Evolutionary conservation across 345 rosid species (phyloP).

Genomic region (Anastatica hierochuntica): DNA sequence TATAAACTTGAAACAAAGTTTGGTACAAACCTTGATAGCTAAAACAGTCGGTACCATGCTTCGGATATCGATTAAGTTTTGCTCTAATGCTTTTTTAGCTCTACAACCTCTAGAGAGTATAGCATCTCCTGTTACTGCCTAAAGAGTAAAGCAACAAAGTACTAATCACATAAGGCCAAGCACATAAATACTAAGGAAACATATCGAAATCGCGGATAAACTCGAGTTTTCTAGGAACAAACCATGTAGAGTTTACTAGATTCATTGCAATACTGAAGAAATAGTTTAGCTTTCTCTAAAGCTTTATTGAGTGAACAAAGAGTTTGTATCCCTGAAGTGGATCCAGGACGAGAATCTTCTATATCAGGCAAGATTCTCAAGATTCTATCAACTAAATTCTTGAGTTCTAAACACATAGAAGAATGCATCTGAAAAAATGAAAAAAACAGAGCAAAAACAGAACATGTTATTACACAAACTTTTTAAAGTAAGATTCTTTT

Average conservation of each 20-base stretch:
- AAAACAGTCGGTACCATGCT: constrained; percentile 61
- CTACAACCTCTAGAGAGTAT: constrained; percentile 43
- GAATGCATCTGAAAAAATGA: constrained; percentile 55
- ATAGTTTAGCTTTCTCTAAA: constrained; percentile 45
- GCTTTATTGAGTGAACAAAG: constrained; percentile 41
- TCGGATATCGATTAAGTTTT: constrained; percentile 43
- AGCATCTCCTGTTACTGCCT: constrained; percentile 59
- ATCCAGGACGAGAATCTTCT: constrained; percentile 71
- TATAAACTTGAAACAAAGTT: background rate
- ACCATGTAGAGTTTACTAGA: constrained; percentile 90
- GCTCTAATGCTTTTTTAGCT: constrained; percentile 42
- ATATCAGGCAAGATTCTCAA: constrained; percentile 47
- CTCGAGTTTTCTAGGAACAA: constrained; percentile 7
- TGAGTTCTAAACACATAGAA: constrained; percentile 50
- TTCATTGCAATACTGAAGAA: constrained; percentile 62
- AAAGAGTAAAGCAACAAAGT: constrained; percentile 28
- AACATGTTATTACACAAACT: background rate
- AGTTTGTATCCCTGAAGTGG: constrained; percentile 48
- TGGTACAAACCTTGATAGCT: constrained; percentile 56
- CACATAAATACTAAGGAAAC: background rate
- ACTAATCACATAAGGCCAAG: too few species aligned
- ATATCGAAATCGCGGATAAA: too few species aligned
- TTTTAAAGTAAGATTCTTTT: too few species aligned
- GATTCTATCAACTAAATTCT: constrained; percentile 36
- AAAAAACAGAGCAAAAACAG: too few species aligned